These are phyloP conservation scores for Aspergillus diversus DNA, from an alignment of 495 filamentous ascomycete species.

Conservation along the genomic window DNA sequence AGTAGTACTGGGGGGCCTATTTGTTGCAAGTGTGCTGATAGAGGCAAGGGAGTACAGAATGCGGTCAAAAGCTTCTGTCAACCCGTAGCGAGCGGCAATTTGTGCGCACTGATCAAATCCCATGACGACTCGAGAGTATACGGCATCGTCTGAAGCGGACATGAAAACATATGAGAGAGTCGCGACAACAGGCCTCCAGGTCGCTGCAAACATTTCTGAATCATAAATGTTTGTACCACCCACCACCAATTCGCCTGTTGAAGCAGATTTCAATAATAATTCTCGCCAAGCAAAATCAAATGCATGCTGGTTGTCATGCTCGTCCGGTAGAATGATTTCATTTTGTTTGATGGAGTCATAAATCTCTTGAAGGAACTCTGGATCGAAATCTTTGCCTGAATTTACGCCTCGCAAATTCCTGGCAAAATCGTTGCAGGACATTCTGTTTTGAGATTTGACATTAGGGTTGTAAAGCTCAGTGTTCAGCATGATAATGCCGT, in stretches of 20 bases:
- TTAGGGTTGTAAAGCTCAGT: constrained; percentile 96
- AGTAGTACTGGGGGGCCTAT: constrained; percentile 73
- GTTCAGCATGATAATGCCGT: constrained; percentile 95
- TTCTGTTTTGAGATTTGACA: constrained; percentile 76
- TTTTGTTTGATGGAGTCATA: constrained; percentile 89
- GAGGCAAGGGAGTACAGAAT: constrained; percentile 86
- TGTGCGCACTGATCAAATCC: constrained; percentile 96
- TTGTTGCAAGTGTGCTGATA: constrained; percentile 83
- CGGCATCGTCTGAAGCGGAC: constrained; percentile 96
- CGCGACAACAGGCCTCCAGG: constrained; percentile 92
- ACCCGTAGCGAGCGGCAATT: constrained; percentile 83
- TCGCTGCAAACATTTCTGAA: constrained; percentile 95
- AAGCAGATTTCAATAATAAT: constrained; percentile 81
- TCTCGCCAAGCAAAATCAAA: constrained; percentile 99
- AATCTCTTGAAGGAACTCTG: constrained; percentile 83
- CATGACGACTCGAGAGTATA: constrained; percentile 89
- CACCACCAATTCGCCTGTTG: constrained; percentile 70
- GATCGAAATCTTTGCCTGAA: constrained; percentile 78
- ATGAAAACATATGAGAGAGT: constrained; percentile 98
- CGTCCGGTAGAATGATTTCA: constrained; percentile 96
- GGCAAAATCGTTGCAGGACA: constrained; percentile 79
- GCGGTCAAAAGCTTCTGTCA: constrained; percentile 87
- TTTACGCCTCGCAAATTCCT: constrained; percentile 91
- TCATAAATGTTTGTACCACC: constrained; percentile 95
- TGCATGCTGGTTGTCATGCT: constrained; percentile 93